Conservation (phyloP, 768 basidiomycete species). For the Panaeolus papilionaceus region DNA sequence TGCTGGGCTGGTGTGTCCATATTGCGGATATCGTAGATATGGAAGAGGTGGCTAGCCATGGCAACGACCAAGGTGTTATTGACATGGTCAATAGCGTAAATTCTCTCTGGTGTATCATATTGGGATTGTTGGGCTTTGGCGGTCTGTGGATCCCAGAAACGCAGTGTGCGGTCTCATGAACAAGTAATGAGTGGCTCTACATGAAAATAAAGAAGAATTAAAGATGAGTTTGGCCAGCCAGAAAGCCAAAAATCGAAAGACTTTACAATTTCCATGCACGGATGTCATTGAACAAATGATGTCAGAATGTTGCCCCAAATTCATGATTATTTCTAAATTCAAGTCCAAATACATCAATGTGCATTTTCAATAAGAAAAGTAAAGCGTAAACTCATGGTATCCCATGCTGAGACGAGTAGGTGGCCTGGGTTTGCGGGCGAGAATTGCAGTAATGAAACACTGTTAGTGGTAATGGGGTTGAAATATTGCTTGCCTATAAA, state of each 20-base stretch:
- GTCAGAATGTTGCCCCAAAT: slow-evolving; percentile 83
- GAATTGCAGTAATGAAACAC: slow-evolving; percentile 80
- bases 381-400: slow-evolving; percentile 54
- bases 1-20: slow-evolving; percentile 78
- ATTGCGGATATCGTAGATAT: slow-evolving; percentile 86
- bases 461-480: slow-evolving; percentile 70
- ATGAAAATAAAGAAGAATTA: neutral
- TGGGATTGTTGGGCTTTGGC: slow-evolving; percentile 61
- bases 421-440: slow-evolving; percentile 82
- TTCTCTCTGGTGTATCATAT: slow-evolving; percentile 78
- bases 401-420: slow-evolving; percentile 92
- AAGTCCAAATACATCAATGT: slow-evolving; percentile 58
- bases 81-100: slow-evolving; percentile 84
- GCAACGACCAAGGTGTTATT: slow-evolving; percentile 86
- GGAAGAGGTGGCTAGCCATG: slow-evolving; percentile 90
- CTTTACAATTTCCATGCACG: slow-evolving; percentile 67
- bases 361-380: slow-evolving; percentile 18
- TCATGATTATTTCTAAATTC: slow-evolving; percentile 68
- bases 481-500: slow-evolving; percentile 30
- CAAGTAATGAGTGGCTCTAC: slow-evolving; percentile 81
- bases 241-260: neutral
- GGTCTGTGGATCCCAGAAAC: slow-evolving; percentile 85
- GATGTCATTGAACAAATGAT: slow-evolving; percentile 81
- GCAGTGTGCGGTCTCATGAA: slow-evolving; percentile 91
- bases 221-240: neutral